Percentiles rank a stretch among this genome's conserved stretches.
These are phyloP conservation scores for Pulveroboletus frians DNA, from an alignment of 768 basidiomycete genomes.

Conservation along the genomic window DNA sequence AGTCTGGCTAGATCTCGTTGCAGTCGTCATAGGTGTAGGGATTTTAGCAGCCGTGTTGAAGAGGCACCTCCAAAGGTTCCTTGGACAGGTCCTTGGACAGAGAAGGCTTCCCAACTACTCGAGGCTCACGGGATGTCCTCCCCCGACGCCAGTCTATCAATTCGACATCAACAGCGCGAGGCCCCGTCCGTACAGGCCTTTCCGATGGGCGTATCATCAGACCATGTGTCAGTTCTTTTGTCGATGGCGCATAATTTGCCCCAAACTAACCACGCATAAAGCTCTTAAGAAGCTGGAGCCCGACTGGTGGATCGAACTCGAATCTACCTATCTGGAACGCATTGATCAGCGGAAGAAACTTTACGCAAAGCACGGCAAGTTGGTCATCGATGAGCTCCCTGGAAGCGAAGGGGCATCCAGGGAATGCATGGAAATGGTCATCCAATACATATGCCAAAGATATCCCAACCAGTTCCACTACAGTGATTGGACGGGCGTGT, in stretches of 20 bases:
- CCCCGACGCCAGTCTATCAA: slow-evolving; percentile 36
- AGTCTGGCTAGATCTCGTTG: not conserved
- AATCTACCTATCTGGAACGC: slow-evolving; percentile 44
- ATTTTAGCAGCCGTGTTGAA: slow-evolving; percentile 5
- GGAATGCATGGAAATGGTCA: slow-evolving; percentile 52
- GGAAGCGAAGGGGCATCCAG: slow-evolving; percentile 45
- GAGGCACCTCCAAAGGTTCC: slow-evolving; percentile 7
- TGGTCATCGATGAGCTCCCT: slow-evolving; percentile 42
- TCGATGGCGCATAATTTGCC: not conserved
- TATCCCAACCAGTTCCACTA: slow-evolving; percentile 50
- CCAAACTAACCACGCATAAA: slow-evolving; percentile 3
- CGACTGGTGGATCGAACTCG: slow-evolving; percentile 55
- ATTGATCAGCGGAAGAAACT: slow-evolving; percentile 40
- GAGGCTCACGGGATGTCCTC: slow-evolving; percentile 39
- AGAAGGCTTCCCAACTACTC: slow-evolving; percentile 35
- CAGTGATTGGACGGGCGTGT: slow-evolving; percentile 31
- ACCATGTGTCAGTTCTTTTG: slow-evolving; percentile 43
- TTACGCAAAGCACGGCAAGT: slow-evolving; percentile 35
- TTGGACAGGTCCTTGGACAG: slow-evolving; percentile 1
- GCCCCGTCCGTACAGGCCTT: slow-evolving; percentile 50
- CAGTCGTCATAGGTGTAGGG: not conserved
- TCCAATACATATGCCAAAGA: slow-evolving; percentile 52
- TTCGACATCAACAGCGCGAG: slow-evolving; percentile 42
- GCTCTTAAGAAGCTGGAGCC: slow-evolving; percentile 47
- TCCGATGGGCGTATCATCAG: slow-evolving; percentile 53